These are phyloP conservation scores for Penicillium sp. DNA, from an alignment of 2,329 filamentous ascomycete species.

Conservation along the genomic window DNA sequence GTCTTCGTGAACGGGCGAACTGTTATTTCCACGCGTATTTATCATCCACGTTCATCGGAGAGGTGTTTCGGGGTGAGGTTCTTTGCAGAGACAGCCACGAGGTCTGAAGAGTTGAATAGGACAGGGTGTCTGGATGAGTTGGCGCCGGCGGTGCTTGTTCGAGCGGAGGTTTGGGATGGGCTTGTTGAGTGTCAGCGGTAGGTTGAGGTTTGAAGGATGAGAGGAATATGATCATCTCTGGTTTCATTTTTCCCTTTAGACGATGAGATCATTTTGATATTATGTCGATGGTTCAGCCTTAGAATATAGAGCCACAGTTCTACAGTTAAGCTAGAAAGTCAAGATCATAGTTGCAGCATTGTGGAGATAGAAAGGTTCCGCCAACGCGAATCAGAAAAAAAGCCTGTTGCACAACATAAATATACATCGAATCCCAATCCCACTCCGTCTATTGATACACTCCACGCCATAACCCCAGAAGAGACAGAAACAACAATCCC, in stretches of 20 bases:
- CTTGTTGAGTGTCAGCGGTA: constrained; percentile 9
- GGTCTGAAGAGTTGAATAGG: background rate
- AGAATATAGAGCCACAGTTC: too few species aligned
- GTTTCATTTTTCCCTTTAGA: too few species aligned
- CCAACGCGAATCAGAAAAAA: background rate
- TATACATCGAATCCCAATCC: background rate
- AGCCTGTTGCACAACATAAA: background rate
- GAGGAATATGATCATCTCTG: too few species aligned
- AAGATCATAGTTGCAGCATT: background rate
- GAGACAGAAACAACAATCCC: background rate
- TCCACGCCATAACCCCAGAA: background rate
- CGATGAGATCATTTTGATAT: too few species aligned
- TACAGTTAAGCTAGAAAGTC: too few species aligned
- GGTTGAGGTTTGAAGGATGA: background rate
- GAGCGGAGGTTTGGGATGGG: constrained; percentile 29
- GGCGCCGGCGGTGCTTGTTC: constrained; percentile 14
- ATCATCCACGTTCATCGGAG: constrained; percentile 18
- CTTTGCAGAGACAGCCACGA: constrained; percentile 19
- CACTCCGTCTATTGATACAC: constrained; percentile 1
- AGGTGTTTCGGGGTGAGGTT: constrained; percentile 22
- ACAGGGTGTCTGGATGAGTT: background rate
- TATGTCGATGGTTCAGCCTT: too few species aligned
- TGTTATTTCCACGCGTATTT: constrained; percentile 45
- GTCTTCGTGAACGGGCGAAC: constrained; percentile 50
- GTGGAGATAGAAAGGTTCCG: background rate